Conservation (phyloP, 2,329 filamentous ascomycete genomes). For the Elsinoe batatas region DNA sequence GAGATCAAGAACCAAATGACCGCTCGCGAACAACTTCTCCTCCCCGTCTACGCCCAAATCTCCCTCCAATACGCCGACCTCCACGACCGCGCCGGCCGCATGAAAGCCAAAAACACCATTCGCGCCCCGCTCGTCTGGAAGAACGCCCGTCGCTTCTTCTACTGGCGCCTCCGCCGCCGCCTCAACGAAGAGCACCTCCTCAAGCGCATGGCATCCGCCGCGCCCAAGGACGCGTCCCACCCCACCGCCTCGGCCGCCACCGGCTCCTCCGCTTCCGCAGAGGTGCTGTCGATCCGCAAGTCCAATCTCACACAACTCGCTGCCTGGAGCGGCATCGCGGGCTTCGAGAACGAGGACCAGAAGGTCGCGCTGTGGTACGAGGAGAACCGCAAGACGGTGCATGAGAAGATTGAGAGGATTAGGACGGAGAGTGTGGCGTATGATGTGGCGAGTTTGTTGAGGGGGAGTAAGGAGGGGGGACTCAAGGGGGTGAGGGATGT, state of each 20-base stretch:
- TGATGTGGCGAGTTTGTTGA: slow-evolving; percentile 59
- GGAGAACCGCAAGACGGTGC: slow-evolving; percentile 75
- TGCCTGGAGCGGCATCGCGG: slow-evolving; percentile 69
- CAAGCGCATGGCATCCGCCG: slow-evolving; percentile 61
- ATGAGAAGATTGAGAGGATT: slow-evolving; percentile 73
- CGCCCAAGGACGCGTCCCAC: slow-evolving; percentile 17
- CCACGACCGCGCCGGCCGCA: slow-evolving; percentile 91
- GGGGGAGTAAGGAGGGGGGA: slow-evolving; percentile 56
- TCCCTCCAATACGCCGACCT: slow-evolving; percentile 95
- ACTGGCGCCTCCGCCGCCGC: slow-evolving; percentile 95
- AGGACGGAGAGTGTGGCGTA: slow-evolving; percentile 64
- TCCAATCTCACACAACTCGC: slow-evolving; percentile 63
- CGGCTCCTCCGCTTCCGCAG: slow-evolving; percentile 25
- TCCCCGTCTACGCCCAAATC: slow-evolving; percentile 91
- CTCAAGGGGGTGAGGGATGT: slow-evolving; percentile 82
- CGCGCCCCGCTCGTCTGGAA: slow-evolving; percentile 75
- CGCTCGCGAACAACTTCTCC: slow-evolving; percentile 73
- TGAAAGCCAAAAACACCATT: slow-evolving; percentile 95
- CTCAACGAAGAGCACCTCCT: slow-evolving; percentile 96
- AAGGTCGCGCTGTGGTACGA: slow-evolving; percentile 93
- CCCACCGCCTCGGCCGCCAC: neutral
- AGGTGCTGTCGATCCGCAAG: slow-evolving; percentile 31
- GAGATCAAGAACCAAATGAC: slow-evolving; percentile 76
- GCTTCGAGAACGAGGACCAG: slow-evolving; percentile 70
- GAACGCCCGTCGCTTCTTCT: slow-evolving; percentile 93